phyloP scores from a whole-genome alignment of 2,329 filamentous ascomycete species.

The Lachnellula cervina region DNA sequence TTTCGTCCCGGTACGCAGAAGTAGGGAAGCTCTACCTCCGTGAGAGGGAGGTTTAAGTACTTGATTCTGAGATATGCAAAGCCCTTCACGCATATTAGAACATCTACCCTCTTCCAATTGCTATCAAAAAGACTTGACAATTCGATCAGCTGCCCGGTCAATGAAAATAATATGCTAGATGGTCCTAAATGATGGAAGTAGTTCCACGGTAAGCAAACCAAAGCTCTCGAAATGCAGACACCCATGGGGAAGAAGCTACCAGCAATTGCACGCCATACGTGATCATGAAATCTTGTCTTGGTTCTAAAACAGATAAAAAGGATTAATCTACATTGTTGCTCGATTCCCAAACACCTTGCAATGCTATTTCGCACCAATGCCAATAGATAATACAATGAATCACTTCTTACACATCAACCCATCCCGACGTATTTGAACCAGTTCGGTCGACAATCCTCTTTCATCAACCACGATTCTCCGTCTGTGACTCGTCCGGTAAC shows the following conservation, averaged over 20 bases:
- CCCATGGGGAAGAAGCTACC: not conserved
- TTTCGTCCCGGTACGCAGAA: too few relatives aligned
- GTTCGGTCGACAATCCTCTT: constrained; percentile 89
- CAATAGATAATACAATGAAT: not conserved
- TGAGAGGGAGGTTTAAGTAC: too few relatives aligned
- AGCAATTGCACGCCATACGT: not conserved
- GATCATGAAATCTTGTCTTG: not conserved
- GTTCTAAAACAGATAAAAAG: not conserved
- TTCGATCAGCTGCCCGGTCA: too few relatives aligned
- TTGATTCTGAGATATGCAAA: too few relatives aligned
- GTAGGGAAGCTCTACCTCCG: too few relatives aligned
- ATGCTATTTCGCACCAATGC: constrained; percentile 7
- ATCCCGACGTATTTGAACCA: constrained; percentile 96
- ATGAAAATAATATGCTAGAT: too few relatives aligned
- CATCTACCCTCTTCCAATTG: too few relatives aligned
- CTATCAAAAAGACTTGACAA: too few relatives aligned
- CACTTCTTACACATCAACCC: constrained; percentile 43
- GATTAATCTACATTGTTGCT: constrained; percentile 5
- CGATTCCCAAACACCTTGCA: constrained; percentile 14
- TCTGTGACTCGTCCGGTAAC: constrained; percentile 84
- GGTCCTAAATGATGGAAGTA: too few relatives aligned
- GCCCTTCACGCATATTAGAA: too few relatives aligned
- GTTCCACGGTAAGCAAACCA: too few relatives aligned
- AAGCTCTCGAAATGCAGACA: too few relatives aligned
- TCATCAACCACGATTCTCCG: constrained; percentile 76